Percentiles rank a stretch among this genome's conserved stretches.
These are phyloP conservation scores for Xylaria sp. DNA, from an alignment of 2,329 filamentous ascomycete species.

Conservation along the genomic window DNA sequence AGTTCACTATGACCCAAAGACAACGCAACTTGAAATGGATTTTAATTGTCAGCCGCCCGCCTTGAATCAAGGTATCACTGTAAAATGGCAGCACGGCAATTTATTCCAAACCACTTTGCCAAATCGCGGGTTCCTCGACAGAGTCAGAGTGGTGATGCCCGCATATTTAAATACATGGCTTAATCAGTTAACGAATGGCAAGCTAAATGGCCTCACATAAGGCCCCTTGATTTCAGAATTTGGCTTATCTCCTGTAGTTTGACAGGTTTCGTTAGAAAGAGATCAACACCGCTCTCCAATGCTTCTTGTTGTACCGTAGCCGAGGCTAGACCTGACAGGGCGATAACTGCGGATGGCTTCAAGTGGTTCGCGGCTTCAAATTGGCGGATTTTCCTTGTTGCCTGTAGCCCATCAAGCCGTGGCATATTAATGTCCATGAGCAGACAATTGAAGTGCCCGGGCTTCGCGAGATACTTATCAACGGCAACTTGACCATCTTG, in stretches of 20 bases:
- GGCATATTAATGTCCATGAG: conserved; percentile 40
- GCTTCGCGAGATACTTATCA: conserved; percentile 25
- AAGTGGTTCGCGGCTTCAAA: conserved; percentile 48
- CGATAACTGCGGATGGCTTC: conserved; percentile 55
- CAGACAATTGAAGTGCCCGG: conserved; percentile 30
- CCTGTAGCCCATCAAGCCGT: conserved; percentile 32
- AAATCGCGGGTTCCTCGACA: background rate
- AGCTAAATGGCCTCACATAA: conserved; percentile 9
- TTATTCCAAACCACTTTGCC: background rate
- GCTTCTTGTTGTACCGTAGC: conserved; percentile 58
- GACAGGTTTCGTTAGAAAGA: conserved; percentile 62
- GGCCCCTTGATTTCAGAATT: conserved; percentile 24
- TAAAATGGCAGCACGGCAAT: conserved; percentile 1
- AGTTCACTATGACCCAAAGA: no score
- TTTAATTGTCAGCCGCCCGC: background rate
- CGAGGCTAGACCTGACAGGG: conserved; percentile 59
- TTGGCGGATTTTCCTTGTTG: conserved; percentile 32
- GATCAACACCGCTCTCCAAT: conserved; percentile 58
- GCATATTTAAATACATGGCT: background rate
- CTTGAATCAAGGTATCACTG: background rate
- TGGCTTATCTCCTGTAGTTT: conserved; percentile 48
- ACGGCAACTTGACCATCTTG: conserved; percentile 33
- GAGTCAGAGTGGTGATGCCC: background rate
- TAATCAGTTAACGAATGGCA: background rate
- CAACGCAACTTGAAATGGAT: background rate